These are phyloP conservation scores for Globisporangium paroecandrum DNA, from an alignment of 352 stramenopile genomes.

Conservation along the genomic window DNA sequence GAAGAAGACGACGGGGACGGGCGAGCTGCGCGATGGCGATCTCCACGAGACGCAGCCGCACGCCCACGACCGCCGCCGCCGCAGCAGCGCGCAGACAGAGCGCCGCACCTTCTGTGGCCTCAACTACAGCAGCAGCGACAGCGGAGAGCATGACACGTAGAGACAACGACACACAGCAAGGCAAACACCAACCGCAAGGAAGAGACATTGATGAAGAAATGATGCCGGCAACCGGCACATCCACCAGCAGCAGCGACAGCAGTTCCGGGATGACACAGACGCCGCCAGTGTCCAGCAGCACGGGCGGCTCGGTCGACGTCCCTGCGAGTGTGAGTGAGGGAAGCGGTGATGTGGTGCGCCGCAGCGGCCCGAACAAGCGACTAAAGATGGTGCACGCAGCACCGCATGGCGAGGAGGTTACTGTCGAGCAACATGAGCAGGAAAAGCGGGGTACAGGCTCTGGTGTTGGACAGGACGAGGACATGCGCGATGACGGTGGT, in stretches of 20 bases:
- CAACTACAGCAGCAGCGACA: neutral
- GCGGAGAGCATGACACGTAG: neutral
- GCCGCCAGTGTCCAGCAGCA: neutral
- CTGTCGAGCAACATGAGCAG: neutral
- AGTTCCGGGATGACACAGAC: neutral
- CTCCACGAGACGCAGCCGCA: slow-evolving; percentile 11
- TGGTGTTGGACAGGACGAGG: neutral
- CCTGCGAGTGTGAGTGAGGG: neutral
- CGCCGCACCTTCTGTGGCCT: neutral
- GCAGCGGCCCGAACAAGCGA: neutral
- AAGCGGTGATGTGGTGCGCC: neutral
- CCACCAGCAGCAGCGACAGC: neutral
- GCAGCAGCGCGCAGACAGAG: neutral
- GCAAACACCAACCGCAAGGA: neutral
- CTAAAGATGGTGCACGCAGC: neutral
- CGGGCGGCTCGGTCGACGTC: neutral
- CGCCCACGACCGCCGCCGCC: neutral
- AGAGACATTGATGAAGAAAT: neutral
- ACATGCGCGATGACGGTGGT: neutral
- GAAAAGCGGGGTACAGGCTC: neutral
- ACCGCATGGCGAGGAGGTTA: neutral
- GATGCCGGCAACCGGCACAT: neutral
- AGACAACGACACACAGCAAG: neutral
- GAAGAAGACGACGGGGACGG: neutral
- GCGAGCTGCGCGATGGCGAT: slow-evolving; percentile 9